phyloP scores from a whole-genome alignment of 192 early-diverging fungal species.

The Gryganskiella cystojenkinii region DNA sequence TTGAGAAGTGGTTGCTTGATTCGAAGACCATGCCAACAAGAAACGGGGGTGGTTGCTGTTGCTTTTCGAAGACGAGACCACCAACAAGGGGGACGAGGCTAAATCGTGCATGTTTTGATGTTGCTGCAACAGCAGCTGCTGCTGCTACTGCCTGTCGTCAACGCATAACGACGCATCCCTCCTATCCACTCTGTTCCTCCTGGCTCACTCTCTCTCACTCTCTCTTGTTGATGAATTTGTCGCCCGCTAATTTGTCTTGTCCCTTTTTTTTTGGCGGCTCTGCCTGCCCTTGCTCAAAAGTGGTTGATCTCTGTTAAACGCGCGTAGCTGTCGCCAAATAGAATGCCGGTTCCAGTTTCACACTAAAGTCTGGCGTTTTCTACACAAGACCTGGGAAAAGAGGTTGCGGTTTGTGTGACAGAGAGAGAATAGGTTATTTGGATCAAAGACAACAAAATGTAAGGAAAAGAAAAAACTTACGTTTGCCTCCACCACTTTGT shows the following conservation, averaged over 20 bases:
- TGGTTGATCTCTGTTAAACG: no score
- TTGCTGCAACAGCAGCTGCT: not conserved
- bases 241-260: not conserved
- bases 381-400: not conserved
- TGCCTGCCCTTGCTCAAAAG: not conserved
- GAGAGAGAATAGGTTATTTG: not conserved
- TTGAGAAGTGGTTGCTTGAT: no score
- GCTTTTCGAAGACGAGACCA: no score
- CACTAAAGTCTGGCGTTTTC: no score
- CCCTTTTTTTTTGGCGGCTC: not conserved
- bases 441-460: not conserved
- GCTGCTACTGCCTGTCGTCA: no score
- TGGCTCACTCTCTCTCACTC: not conserved
- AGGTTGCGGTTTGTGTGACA: no score
- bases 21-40: no score
- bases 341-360: no score
- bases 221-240: not conserved
- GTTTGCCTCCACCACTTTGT: constrained; percentile 27
- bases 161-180: not conserved
- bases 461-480: constrained; percentile 16
- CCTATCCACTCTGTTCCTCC: not conserved
- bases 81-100: no score
- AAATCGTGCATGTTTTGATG: not conserved
- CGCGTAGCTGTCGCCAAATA: no score
- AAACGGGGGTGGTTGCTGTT: no score